These are phyloP conservation scores for Hydnum rufescens DNA, from an alignment of 768 basidiomycete species.

Conservation along the genomic window DNA sequence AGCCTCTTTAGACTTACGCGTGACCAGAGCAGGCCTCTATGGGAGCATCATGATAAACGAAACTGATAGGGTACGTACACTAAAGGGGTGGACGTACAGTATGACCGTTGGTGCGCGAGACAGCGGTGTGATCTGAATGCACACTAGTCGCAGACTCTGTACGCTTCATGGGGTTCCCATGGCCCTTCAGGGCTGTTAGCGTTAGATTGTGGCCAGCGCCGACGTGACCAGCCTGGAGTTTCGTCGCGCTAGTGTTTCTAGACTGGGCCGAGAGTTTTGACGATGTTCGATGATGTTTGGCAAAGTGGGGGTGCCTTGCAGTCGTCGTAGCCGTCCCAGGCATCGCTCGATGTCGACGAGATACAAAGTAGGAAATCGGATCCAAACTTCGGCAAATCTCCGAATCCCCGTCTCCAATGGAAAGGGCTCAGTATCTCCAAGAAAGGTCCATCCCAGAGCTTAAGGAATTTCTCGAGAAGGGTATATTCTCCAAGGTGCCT, in stretches of 20 bases:
- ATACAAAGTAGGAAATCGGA: neutral
- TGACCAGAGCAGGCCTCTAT: neutral
- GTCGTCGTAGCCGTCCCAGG: neutral
- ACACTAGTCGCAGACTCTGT: neutral
- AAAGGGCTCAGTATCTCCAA: conserved; percentile 84
- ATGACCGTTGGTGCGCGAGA: neutral
- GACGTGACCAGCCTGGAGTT: neutral
- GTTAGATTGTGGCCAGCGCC: neutral
- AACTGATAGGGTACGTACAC: neutral
- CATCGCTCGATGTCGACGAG: neutral
- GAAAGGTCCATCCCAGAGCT: conserved; percentile 97
- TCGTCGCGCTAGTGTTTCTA: neutral
- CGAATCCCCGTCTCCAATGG: too few relatives aligned
- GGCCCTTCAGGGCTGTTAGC: neutral
- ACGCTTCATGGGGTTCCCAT: neutral
- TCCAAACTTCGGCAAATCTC: too few relatives aligned
- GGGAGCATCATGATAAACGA: neutral
- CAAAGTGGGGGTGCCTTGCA: neutral
- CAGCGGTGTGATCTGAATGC: neutral
- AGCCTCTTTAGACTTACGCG: neutral
- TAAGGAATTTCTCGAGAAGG: conserved; percentile 74
- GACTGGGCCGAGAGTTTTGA: neutral
- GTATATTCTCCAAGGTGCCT: conserved; percentile 69
- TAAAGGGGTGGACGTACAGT: neutral
- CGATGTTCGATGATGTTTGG: neutral